Evolutionary conservation across 2,329 filamentous ascomycete genomes (phyloP).

Genomic region (Dothiorella sarmentorum): DNA sequence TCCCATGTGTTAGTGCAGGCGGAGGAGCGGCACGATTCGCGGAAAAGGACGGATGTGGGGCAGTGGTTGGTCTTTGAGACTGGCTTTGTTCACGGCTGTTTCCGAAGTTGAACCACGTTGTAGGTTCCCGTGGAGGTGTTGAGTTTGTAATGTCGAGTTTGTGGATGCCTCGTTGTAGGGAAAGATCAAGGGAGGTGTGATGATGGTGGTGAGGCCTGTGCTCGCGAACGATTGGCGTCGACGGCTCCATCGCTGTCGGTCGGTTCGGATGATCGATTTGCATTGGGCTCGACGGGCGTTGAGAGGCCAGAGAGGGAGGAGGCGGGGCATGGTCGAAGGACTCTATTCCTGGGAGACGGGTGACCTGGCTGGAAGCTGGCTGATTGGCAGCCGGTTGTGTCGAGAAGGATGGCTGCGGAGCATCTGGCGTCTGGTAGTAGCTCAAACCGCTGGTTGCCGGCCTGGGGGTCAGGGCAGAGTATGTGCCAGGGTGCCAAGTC

Average conservation of each 20-base stretch:
- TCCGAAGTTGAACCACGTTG: constrained; percentile 31
- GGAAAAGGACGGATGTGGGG: constrained; percentile 35
- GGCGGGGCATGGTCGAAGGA: constrained; percentile 78
- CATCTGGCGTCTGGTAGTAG: constrained; percentile 68
- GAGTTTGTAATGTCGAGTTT: constrained; percentile 60
- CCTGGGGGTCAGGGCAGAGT: constrained; percentile 56
- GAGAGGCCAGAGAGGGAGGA: constrained; percentile 59
- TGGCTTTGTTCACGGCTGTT: constrained; percentile 24
- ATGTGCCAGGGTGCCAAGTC: constrained; percentile 85
- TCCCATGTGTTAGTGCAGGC: constrained; percentile 24
- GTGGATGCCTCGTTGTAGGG: constrained; percentile 63
- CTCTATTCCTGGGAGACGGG: constrained; percentile 83
- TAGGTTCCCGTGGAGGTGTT: constrained; percentile 34
- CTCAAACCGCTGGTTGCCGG: constrained; percentile 70
- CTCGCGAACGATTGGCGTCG: constrained; percentile 26
- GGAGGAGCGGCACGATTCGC: constrained; percentile 23
- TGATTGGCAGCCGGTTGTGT: constrained; percentile 33
- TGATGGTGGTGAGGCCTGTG: constrained; percentile 22
- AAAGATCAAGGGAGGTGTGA: constrained; percentile 58
- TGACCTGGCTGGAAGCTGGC: constrained; percentile 54
- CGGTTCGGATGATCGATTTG: constrained; percentile 59
- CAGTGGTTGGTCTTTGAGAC: constrained; percentile 31
- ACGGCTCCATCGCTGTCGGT: constrained; percentile 36
- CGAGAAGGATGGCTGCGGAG: constrained; percentile 55
- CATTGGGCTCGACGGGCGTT: constrained; percentile 71